Evolutionary conservation across 768 basidiomycete genomes (phyloP).

Genomic region (Glaciozyma antarctica): DNA sequence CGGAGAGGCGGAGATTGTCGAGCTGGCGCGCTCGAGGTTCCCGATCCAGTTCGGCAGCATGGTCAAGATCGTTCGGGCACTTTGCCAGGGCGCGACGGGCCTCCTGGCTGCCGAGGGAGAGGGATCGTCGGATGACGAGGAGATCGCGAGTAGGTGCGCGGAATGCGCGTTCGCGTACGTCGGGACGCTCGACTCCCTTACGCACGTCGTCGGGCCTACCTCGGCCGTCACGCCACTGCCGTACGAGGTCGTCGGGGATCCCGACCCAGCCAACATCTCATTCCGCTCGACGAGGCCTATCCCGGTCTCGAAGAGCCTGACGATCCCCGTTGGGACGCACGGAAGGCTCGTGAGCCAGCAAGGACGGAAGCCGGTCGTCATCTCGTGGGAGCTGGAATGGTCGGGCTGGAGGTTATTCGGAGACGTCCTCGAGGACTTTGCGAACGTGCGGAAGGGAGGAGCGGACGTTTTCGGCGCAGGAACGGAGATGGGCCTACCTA

Average conservation of each 20-base stretch:
- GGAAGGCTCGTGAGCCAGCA: slow-evolving; percentile 57
- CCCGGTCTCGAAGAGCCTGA: slow-evolving; percentile 51
- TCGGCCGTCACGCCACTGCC: slow-evolving; percentile 17
- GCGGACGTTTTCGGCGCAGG: slow-evolving; percentile 19
- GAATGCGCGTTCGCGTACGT: slow-evolving; percentile 69
- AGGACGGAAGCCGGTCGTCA: slow-evolving; percentile 59
- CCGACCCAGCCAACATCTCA: slow-evolving; percentile 17
- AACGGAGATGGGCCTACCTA: slow-evolving; percentile 36
- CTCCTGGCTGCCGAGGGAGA: not conserved
- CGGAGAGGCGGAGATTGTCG: slow-evolving; percentile 67
- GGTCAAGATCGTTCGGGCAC: slow-evolving; percentile 60
- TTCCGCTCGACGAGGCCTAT: slow-evolving; percentile 12
- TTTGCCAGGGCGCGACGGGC: slow-evolving; percentile 44
- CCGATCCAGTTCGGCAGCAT: slow-evolving; percentile 67
- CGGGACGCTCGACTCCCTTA: slow-evolving; percentile 58
- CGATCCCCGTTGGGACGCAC: slow-evolving; percentile 55
- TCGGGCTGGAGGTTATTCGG: slow-evolving; percentile 78
- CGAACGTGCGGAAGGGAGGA: slow-evolving; percentile 1
- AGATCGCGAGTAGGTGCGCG: slow-evolving; percentile 51
- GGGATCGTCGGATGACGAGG: slow-evolving; percentile 34
- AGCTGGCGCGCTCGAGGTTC: slow-evolving; percentile 70
- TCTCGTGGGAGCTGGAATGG: slow-evolving; percentile 71
- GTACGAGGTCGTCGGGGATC: slow-evolving; percentile 24
- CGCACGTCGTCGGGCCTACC: slow-evolving; percentile 56
- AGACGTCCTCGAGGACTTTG: slow-evolving; percentile 51